Conservation (phyloP, 2,329 filamentous ascomycete species). For the Botrytis cinerea region DNA sequence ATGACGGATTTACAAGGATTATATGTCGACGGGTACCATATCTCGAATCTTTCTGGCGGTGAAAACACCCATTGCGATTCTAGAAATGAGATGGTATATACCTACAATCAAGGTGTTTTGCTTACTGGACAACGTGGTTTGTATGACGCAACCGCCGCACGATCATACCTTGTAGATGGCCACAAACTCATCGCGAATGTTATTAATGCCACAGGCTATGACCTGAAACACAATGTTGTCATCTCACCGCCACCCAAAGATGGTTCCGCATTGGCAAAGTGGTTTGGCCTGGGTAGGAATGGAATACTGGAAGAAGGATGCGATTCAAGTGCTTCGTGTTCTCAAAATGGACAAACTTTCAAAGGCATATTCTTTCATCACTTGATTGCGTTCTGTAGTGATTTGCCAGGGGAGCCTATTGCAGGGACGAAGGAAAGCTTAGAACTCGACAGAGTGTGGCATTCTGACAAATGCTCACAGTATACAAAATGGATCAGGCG, state of each 20-base stretch:
- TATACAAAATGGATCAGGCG: conserved; percentile 77
- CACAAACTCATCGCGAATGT: conserved; percentile 75
- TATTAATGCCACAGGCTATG: conserved; percentile 78
- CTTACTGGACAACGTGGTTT: conserved; percentile 79
- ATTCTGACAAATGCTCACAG: conserved; percentile 60
- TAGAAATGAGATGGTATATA: conserved; percentile 87
- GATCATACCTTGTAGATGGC: conserved; percentile 73
- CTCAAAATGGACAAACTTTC: conserved; percentile 85
- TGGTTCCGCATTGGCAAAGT: conserved; percentile 44
- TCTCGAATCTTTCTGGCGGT: conserved; percentile 63
- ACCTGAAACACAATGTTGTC: conserved; percentile 42
- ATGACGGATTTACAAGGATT: conserved; percentile 78
- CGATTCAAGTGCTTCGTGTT: conserved; percentile 73
- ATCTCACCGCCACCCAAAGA: conserved; percentile 18
- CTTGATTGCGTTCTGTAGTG: conserved; percentile 73
- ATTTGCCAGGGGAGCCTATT: conserved; percentile 49
- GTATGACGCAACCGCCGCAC: conserved; percentile 75
- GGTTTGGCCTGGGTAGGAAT: conserved; percentile 74
- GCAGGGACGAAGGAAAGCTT: conserved; percentile 33
- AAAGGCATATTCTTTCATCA: conserved; percentile 97
- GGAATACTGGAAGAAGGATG: conserved; percentile 85
- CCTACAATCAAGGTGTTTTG: conserved; percentile 92
- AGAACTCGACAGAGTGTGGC: conserved; percentile 44
- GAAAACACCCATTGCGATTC: conserved; percentile 73
- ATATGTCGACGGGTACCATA: conserved; percentile 87